Evolutionary conservation across 805 yeast genomes (phyloP).

Genomic region (Lipomyces oligophaga): DNA sequence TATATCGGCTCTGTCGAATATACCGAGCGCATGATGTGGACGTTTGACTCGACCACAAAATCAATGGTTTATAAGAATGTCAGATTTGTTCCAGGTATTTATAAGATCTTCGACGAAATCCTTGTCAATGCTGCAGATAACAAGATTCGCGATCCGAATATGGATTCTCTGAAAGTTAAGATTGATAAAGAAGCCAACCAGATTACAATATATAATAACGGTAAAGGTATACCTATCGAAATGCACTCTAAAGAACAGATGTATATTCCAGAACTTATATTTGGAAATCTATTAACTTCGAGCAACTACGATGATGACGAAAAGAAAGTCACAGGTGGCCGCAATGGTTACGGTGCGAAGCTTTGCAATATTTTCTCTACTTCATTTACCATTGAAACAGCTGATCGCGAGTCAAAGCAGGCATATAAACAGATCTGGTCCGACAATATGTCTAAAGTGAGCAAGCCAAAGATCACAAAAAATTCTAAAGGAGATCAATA

Average conservation of each 20-base stretch:
- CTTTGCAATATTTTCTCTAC: constrained; percentile 93
- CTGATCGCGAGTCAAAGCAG: constrained; percentile 61
- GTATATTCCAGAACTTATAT: constrained; percentile 92
- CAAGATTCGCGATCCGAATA: constrained; percentile 87
- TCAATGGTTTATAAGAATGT: constrained; percentile 55
- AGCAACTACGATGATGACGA: constrained; percentile 94
- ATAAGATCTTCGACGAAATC: constrained; percentile 95
- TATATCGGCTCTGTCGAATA: constrained; percentile 93
- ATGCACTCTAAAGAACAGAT: constrained; percentile 86
- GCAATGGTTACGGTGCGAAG: constrained; percentile 98
- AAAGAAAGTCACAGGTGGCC: constrained; percentile 95
- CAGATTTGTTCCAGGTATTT: constrained; percentile 88
- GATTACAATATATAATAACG: constrained; percentile 85
- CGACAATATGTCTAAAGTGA: constrained; percentile 74
- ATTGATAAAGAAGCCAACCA: constrained; percentile 71
- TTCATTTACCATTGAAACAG: constrained; percentile 81
- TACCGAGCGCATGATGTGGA: constrained; percentile 79
- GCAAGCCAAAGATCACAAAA: constrained; percentile 67
- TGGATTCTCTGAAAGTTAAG: constrained; percentile 81
- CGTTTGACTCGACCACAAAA: constrained; percentile 61
- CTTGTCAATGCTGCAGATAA: constrained; percentile 98
- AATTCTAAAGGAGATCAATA: constrained; percentile 60
- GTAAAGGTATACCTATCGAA: constrained; percentile 92
- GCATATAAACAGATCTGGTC: constrained; percentile 81
- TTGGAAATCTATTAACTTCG: constrained; percentile 91